Conservation (phyloP, 768 basidiomycete genomes). For the Boletus pseudo-olivaceus region DNA sequence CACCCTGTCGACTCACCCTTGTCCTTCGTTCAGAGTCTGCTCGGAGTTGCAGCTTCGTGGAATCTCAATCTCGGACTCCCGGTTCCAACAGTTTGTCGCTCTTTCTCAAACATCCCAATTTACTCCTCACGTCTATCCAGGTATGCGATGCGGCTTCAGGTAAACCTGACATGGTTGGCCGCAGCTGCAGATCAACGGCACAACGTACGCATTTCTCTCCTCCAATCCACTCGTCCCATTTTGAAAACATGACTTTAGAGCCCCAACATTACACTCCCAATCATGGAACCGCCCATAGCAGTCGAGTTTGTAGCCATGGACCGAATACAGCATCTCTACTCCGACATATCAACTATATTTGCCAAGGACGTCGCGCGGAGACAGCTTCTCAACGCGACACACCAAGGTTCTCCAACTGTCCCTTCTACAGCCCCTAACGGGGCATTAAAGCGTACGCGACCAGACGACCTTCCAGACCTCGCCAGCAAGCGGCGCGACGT, state of each 20-base stretch:
- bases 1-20: conserved; percentile 2
- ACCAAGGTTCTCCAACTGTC: conserved; percentile 20
- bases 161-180: conserved; percentile 70
- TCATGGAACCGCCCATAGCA: conserved; percentile 51
- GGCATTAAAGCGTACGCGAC: conserved; percentile 59
- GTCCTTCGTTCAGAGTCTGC: conserved; percentile 44
- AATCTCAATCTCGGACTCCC: conserved; percentile 43
- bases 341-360: conserved; percentile 57
- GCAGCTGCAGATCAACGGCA: conserved; percentile 59
- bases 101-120: background rate
- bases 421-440: conserved; percentile 22
- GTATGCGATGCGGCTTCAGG: conserved; percentile 58
- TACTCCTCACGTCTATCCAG: conserved; percentile 35
- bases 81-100: conserved; percentile 54
- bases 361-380: conserved; percentile 56
- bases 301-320: conserved; percentile 52
- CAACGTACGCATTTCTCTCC: conserved; percentile 37
- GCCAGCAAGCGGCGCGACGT: conserved; percentile 66
- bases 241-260: conserved; percentile 19
- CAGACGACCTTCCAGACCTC: conserved; percentile 46
- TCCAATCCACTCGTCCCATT: background rate
- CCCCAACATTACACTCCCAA: conserved; percentile 44
- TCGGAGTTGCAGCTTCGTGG: conserved; percentile 58
- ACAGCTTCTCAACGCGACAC: conserved; percentile 32
- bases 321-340: conserved; percentile 64